These are phyloP conservation scores for Nakazawaea holstii DNA, from an alignment of 805 yeast species.

Conservation along the genomic window DNA sequence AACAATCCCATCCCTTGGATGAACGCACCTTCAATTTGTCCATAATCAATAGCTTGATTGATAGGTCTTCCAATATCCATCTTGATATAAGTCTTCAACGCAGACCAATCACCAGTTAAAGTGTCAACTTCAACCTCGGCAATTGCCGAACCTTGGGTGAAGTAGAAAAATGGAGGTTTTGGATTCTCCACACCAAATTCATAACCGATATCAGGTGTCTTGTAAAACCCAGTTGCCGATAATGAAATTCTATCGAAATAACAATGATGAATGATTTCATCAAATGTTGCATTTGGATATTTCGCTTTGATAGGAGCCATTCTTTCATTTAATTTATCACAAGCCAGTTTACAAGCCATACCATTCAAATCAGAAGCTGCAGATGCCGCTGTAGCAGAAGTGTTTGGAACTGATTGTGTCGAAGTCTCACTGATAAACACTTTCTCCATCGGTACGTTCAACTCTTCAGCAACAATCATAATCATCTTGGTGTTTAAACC, in stretches of 20 bases:
- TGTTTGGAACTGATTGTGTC: constrained; percentile 40
- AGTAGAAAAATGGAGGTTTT: constrained; percentile 40
- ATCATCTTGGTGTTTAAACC: constrained; percentile 44
- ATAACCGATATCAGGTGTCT: constrained; percentile 44
- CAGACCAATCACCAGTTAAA: constrained; percentile 43
- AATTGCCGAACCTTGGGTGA: constrained; percentile 40
- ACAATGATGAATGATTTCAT: constrained; percentile 34
- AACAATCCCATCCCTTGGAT: constrained; percentile 45
- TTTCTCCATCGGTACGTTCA: constrained; percentile 33
- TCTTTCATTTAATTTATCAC: constrained; percentile 37
- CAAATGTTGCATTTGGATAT: constrained; percentile 33
- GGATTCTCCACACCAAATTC: constrained; percentile 35
- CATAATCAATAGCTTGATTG: constrained; percentile 44
- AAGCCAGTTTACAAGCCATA: constrained; percentile 42
- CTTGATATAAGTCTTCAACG: constrained; percentile 34
- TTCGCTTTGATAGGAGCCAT: constrained; percentile 31
- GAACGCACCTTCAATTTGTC: constrained; percentile 47
- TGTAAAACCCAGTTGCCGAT: constrained; percentile 44
- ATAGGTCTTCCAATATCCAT: constrained; percentile 46
- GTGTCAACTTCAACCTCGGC: constrained; percentile 39
- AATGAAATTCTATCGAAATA: constrained; percentile 39
- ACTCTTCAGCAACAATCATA: constrained; percentile 39
- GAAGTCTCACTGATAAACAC: constrained; percentile 41
- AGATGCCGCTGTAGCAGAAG: constrained; percentile 45
- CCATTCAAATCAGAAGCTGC: constrained; percentile 45